Percentiles rank a stretch among this genome's conserved stretches.
Evolutionary conservation across 371 early-diverging fungal species (phyloP).

Genomic region (Mucor indicus): DNA sequence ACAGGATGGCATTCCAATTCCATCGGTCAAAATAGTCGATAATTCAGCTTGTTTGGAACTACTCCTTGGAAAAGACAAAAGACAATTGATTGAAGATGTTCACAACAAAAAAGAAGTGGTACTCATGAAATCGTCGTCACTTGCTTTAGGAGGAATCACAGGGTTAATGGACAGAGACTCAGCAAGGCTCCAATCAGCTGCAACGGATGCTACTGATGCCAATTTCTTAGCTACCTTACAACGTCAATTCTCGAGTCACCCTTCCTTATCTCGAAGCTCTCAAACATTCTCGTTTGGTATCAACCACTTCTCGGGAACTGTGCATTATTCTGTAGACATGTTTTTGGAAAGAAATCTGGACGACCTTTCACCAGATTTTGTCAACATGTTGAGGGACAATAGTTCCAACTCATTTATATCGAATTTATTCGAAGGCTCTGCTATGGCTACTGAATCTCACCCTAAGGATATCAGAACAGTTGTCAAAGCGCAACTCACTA

Average conservation of each 20-base stretch:
- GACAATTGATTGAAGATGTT: slow-evolving; percentile 5
- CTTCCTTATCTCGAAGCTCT: slow-evolving; percentile 32
- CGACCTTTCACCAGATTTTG: slow-evolving; percentile 77
- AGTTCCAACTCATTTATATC: slow-evolving; percentile 80
- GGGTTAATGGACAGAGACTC: slow-evolving; percentile 63
- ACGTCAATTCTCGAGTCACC: slow-evolving; percentile 28
- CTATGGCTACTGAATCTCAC: slow-evolving; percentile 80
- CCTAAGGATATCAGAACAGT: slow-evolving; percentile 66
- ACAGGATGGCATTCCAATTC: slow-evolving; percentile 44
- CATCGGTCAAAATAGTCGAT: slow-evolving; percentile 45
- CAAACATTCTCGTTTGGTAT: slow-evolving; percentile 63
- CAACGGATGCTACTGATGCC: slow-evolving; percentile 47
- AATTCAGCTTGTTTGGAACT: slow-evolving; percentile 52
- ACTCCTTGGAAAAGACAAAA: slow-evolving; percentile 37
- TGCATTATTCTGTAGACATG: slow-evolving; percentile 64
- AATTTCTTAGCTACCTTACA: slow-evolving; percentile 49
- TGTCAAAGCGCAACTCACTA: slow-evolving; percentile 48
- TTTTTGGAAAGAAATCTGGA: slow-evolving; percentile 77
- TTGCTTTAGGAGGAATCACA: slow-evolving; percentile 38
- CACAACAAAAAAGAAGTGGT: slow-evolving; percentile 3
- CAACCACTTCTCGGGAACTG: slow-evolving; percentile 73
- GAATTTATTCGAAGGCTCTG: slow-evolving; percentile 75
- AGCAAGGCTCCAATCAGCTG: slow-evolving; percentile 38
- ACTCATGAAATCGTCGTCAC: slow-evolving; percentile 21
- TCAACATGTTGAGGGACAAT: slow-evolving; percentile 67